phyloP scores from a whole-genome alignment of 371 early-diverging fungal species.

The Thermomucor indicae-seudaticae region DNA sequence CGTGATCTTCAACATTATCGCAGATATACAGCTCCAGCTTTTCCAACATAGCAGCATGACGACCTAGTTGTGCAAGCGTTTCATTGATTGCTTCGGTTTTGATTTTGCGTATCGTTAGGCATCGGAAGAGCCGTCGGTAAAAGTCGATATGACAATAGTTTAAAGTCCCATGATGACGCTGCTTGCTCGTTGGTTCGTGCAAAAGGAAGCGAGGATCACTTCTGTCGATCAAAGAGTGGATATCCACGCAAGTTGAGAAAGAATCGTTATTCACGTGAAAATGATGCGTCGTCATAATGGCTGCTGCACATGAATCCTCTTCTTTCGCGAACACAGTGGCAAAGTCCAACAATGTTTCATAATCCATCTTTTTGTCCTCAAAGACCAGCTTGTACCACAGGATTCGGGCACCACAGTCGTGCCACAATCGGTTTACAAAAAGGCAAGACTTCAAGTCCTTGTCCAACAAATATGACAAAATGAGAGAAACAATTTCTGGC shows the following conservation, averaged over 20 bases:
- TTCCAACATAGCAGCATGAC: conserved; percentile 16
- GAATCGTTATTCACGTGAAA: too few relatives aligned
- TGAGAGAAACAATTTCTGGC: conserved; percentile 37
- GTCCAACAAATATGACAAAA: conserved; percentile 5
- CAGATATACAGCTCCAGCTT: conserved; percentile 41
- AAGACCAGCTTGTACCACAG: conserved; percentile 32
- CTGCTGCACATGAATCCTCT: neutral
- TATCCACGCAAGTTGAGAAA: too few relatives aligned
- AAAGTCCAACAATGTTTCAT: conserved; percentile 2
- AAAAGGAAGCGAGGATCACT: too few relatives aligned
- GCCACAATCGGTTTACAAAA: conserved; percentile 29
- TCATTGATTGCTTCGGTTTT: conserved; percentile 30
- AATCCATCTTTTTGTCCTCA: conserved; percentile 19
- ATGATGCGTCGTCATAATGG: too few relatives aligned
- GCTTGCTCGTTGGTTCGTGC: too few relatives aligned
- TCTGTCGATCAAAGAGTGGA: too few relatives aligned
- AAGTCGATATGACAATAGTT: neutral
- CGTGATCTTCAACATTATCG: conserved; percentile 21
- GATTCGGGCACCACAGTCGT: conserved; percentile 30
- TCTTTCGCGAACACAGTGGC: neutral
- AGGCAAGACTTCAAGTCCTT: conserved; percentile 2
- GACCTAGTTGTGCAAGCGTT: conserved; percentile 23
- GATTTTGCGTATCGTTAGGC: conserved; percentile 32
- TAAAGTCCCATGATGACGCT: too few relatives aligned
- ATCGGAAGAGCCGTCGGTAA: conserved; percentile 17